A percentile compares a stretch with the other conserved stretches of the same genome.
Conservation (phyloP, 805 yeast species). For the Candida anglica region DNA sequence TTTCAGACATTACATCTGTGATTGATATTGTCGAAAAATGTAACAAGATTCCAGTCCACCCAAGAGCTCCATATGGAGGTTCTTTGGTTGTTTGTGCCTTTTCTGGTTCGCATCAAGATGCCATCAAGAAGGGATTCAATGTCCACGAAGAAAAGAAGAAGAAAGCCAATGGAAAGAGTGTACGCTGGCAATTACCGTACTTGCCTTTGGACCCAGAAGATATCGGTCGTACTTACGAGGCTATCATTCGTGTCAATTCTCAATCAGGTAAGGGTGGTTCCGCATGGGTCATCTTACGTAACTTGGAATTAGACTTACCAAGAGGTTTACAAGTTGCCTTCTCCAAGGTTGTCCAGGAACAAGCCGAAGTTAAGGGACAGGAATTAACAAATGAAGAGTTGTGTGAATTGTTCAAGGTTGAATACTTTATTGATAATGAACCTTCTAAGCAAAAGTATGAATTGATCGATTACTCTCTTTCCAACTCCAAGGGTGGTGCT, state of each 20-base stretch:
- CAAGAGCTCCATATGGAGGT: slow-evolving; percentile 81
- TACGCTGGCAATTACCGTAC: slow-evolving; percentile 66
- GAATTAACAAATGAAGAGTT: slow-evolving; percentile 70
- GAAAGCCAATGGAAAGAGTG: slow-evolving; percentile 36
- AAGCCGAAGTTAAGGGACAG: slow-evolving; percentile 64
- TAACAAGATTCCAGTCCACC: slow-evolving; percentile 69
- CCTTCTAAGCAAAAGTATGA: slow-evolving; percentile 13
- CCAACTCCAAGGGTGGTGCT: slow-evolving; percentile 31
- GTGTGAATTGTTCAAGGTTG: slow-evolving; percentile 48
- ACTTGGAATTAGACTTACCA: slow-evolving; percentile 71
- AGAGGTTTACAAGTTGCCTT: slow-evolving; percentile 66
- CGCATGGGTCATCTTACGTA: slow-evolving; percentile 72
- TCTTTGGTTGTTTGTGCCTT: slow-evolving; percentile 76
- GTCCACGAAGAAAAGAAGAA: slow-evolving; percentile 48
- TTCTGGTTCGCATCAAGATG: slow-evolving; percentile 71
- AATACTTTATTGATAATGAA: slow-evolving; percentile 43
- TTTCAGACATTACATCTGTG: slow-evolving; percentile 62
- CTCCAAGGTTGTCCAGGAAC: slow-evolving; percentile 58
- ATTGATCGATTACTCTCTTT: slow-evolving; percentile 46
- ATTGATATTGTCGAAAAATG: slow-evolving; percentile 71
- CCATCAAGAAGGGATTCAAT: slow-evolving; percentile 63
- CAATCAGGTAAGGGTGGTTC: slow-evolving; percentile 91
- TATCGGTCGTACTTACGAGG: slow-evolving; percentile 77
- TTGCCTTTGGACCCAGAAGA: slow-evolving; percentile 79
- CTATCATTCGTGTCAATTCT: slow-evolving; percentile 78